Percentiles rank a stretch among this genome's conserved stretches.
phyloP scores from a whole-genome alignment of 306 rosid genomes.

The Cicer judaicum region DNA sequence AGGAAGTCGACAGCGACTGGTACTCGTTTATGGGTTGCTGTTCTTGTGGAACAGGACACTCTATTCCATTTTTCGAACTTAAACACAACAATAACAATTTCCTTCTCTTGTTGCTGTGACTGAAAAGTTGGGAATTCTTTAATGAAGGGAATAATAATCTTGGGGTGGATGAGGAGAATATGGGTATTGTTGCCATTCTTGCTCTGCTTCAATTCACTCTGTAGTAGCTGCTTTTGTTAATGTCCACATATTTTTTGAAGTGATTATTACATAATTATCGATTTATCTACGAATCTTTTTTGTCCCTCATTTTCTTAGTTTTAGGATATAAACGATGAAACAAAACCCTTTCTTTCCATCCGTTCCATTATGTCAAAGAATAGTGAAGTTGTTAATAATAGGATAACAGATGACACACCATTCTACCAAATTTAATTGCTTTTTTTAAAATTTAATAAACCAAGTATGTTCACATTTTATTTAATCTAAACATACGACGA shows the following conservation, averaged over 20 bases:
- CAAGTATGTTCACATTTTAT: no score
- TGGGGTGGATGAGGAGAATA: slow-evolving; percentile 34
- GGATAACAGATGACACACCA: no score
- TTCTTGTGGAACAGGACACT: slow-evolving; percentile 85
- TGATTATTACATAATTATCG: background rate
- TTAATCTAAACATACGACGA: background rate
- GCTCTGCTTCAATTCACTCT: slow-evolving; percentile 8
- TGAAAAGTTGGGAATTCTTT: background rate
- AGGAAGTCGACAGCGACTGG: slow-evolving; percentile 71
- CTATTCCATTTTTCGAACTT: slow-evolving; percentile 53
- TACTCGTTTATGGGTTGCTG: slow-evolving; percentile 90
- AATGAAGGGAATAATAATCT: slow-evolving; percentile 20
- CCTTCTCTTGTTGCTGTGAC: background rate
- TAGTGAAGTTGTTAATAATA: no score
- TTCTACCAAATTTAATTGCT: no score
- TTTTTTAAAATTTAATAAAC: no score
- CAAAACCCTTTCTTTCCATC: no score
- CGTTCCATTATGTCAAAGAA: no score
- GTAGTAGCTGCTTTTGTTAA: background rate
- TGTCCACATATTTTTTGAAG: slow-evolving; percentile 20
- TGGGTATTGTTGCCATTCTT: slow-evolving; percentile 51
- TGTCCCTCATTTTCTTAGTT: no score
- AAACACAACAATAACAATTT: background rate
- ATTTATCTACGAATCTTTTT: no score
- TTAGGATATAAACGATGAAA: no score